These are phyloP conservation scores for Solanum tarijense DNA, from an alignment of 257 asterid genomes.

Conservation along the genomic window DNA sequence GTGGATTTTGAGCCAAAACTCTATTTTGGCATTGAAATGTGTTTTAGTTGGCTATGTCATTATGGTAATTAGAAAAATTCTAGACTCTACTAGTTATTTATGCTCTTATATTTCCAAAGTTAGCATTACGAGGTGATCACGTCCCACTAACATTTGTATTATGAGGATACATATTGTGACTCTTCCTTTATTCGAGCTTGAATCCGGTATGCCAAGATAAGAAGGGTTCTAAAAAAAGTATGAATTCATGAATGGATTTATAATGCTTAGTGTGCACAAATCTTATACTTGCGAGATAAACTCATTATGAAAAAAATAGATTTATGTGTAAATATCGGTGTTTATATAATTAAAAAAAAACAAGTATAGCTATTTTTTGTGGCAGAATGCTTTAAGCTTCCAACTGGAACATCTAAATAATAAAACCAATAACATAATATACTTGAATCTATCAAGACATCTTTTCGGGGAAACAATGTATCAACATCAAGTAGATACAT, in stretches of 20 bases:
- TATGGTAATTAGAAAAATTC: not conserved
- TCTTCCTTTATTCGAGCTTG: not conserved
- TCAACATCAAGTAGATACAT: not conserved
- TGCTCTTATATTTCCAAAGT: not conserved
- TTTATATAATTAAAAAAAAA: not conserved
- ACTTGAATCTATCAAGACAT: not conserved
- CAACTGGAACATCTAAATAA: not conserved
- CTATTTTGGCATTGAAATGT: conserved; percentile 6
- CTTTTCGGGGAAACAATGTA: not conserved
- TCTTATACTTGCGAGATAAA: not conserved
- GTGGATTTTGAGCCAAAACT: not conserved
- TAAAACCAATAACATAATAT: not conserved
- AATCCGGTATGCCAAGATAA: not conserved
- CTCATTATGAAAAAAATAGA: too few relatives aligned
- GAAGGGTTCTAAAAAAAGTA: not conserved
- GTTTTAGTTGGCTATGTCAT: not conserved
- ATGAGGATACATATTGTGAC: not conserved
- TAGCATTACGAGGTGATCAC: not conserved
- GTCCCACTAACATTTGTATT: not conserved
- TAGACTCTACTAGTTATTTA: not conserved
- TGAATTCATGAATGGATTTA: too few relatives aligned
- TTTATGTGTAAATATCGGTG: not conserved
- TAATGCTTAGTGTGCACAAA: not conserved
- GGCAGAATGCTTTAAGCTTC: not conserved
- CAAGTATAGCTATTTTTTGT: not conserved